Base-by-base conservation (phyloP, 169 alveolate genomes). In the Cryptosporidium xiaoi region DNA sequence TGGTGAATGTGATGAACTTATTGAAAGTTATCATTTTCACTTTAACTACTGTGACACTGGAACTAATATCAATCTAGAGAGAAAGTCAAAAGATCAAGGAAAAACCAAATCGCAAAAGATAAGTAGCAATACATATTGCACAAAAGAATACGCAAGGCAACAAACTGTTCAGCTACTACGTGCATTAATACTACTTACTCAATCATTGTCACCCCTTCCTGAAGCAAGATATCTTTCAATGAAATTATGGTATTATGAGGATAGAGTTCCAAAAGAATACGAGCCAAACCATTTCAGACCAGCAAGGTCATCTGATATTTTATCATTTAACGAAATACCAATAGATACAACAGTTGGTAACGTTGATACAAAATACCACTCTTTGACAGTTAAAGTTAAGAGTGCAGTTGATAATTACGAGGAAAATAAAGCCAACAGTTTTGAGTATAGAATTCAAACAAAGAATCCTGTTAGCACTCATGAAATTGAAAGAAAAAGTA, bases 251-350 rank as follows among this genome's bases (percentile, higher is more conserved):
- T 93, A 93, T 66, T 93, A 93, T 83, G 96, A 93, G 66, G 94
- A 93, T 68, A 85, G 92, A 12, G 95, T 91, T 16, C 96, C 95
- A 2, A 56, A 46, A 44, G 93, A 92, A 69, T 93, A 93, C 66
- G 96, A 93, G 71, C 96, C 96, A n/a, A 93, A 83, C 51, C 92
- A 91, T 82, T 93, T 93, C 65, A 87, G 93, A 53, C 90, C 90
- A 8, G 96, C 94, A 33, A 90, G 92, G 29, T 62, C 56, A 36
- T 83, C 67, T 36, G 96, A 93, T 58, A 64, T 83, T 44, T 34
- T 83, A 31, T 85, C 83, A 51, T 89, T 85, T 82, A 85, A 64
- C 33, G 83, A 64, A 24, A 62, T 89, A 18, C 93, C 91, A 15
- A 71, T 91, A 18, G 93, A 93, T 51, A 92, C 92, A 24, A 71